phyloP scores from a whole-genome alignment of 1,284 basidiomycete species.

The Ganoderma leucocontextum region DNA sequence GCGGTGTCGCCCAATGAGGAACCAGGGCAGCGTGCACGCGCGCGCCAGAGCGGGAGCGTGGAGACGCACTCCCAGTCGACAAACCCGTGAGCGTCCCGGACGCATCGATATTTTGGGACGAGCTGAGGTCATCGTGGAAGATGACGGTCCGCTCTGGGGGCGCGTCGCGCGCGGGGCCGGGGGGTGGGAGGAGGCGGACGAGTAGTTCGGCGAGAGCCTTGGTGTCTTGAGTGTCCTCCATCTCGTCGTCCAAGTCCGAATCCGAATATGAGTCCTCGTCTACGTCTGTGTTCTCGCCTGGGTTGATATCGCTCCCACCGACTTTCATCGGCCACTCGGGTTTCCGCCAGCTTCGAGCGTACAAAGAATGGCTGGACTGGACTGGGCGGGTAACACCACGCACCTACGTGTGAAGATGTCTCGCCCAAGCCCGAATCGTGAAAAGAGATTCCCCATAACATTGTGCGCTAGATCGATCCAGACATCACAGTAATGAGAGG shows the following conservation, averaged over 20 bases:
- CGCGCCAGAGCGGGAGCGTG: not conserved
- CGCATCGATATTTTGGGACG: not conserved
- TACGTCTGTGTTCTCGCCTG: not conserved
- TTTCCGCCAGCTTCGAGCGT: too few species aligned
- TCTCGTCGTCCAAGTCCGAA: not conserved
- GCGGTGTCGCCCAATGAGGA: not conserved
- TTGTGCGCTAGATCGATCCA: not conserved
- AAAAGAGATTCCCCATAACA: not conserved
- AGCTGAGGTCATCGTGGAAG: not conserved
- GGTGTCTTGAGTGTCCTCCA: not conserved
- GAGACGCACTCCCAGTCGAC: slow-evolving; percentile 4
- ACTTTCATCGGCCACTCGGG: too few species aligned
- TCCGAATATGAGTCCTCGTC: not conserved
- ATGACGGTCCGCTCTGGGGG: not conserved
- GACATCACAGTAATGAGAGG: not conserved
- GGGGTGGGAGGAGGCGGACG: not conserved
- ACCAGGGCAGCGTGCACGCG: not conserved
- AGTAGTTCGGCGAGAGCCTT: not conserved
- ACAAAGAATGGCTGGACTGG: too few species aligned
- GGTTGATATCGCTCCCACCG: too few species aligned
- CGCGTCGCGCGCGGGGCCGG: not conserved
- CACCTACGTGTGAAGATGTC: too few species aligned
- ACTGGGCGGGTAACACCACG: too few species aligned
- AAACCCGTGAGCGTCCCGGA: not conserved
- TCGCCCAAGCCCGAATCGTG: not conserved